Conservation (phyloP, 2,329 filamentous ascomycete genomes). For the Rugonectria rugulosa region DNA sequence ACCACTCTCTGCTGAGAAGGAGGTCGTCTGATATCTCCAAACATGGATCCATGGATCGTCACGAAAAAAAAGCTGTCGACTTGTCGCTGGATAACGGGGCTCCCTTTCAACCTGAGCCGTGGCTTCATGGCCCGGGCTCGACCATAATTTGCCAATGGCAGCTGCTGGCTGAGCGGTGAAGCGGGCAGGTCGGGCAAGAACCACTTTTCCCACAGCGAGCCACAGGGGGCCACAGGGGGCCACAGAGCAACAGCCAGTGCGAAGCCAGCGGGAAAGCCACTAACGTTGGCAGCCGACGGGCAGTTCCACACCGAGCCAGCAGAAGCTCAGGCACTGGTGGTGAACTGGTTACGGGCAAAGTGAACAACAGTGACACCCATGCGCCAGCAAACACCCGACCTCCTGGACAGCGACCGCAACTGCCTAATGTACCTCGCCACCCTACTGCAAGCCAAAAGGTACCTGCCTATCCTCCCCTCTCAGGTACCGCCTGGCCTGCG, state of each 20-base stretch:
- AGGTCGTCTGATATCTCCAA: slow-evolving; percentile 37
- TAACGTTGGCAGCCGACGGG: slow-evolving; percentile 14
- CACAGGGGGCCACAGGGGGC: not conserved
- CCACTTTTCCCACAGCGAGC: slow-evolving; percentile 9
- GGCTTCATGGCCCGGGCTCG: slow-evolving; percentile 8
- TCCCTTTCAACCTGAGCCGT: slow-evolving; percentile 5
- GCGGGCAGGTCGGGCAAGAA: slow-evolving; percentile 12
- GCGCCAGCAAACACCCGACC: slow-evolving; percentile 3
- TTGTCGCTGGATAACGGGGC: not conserved
- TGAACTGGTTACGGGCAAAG: slow-evolving; percentile 1
- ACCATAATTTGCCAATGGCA: slow-evolving; percentile 22
- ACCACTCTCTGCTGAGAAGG: slow-evolving; percentile 7
- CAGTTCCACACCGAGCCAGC: slow-evolving; percentile 7
- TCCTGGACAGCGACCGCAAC: not conserved
- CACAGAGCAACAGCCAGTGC: slow-evolving; percentile 6
- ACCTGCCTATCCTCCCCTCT: not conserved
- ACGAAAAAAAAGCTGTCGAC: slow-evolving; percentile 7
- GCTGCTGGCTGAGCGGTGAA: slow-evolving; percentile 27
- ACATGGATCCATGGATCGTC: slow-evolving; percentile 38
- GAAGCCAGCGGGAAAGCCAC: slow-evolving; percentile 9
- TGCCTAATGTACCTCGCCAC: not conserved
- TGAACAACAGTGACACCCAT: not conserved
- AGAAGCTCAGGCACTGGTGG: slow-evolving; percentile 1
- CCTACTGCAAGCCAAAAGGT: not conserved
- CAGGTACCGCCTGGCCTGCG: slow-evolving; percentile 30